Percentiles rank a stretch among this genome's conserved stretches.
phyloP scores from a whole-genome alignment of 148 eudicot genomes.

The Fagopyrum esculentum region DNA sequence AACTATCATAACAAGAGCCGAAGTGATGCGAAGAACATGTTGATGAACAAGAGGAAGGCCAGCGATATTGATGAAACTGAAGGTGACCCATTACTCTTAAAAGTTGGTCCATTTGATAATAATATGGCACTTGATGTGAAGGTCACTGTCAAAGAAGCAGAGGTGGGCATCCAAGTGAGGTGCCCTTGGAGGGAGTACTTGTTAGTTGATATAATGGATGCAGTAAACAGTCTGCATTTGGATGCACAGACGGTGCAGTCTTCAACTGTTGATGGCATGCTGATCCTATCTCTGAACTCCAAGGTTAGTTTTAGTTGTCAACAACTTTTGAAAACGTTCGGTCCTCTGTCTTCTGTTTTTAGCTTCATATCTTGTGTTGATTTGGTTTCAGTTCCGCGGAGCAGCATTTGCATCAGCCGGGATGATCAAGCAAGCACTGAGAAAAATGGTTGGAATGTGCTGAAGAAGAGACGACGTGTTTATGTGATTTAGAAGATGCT shows the following conservation, averaged over 20 bases:
- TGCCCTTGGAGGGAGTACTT: conserved; percentile 45
- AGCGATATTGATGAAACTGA: conserved; percentile 35
- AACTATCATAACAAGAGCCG: conserved; percentile 22
- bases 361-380: neutral
- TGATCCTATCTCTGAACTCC: conserved; percentile 36
- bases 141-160: conserved; percentile 27
- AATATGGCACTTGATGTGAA: conserved; percentile 20
- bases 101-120: conserved; percentile 17
- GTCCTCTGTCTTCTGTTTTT: neutral
- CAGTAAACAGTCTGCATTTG: conserved; percentile 31
- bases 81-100: conserved; percentile 15
- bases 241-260: conserved; percentile 49
- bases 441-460: conserved; percentile 15
- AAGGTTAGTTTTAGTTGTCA: conserved; percentile 30
- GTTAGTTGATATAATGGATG: conserved; percentile 41
- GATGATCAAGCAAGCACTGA: conserved; percentile 43
- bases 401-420: conserved; percentile 34
- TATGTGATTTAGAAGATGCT: too few species aligned
- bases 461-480: neutral
- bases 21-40: conserved; percentile 13
- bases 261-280: conserved; percentile 34
- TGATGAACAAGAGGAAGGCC: conserved; percentile 38
- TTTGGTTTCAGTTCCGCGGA: conserved; percentile 31
- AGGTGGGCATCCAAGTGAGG: conserved; percentile 36
- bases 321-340: too few species aligned